These are phyloP conservation scores for Globisporangium canariense DNA, from an alignment of 352 stramenopile genomes.

Conservation along the genomic window DNA sequence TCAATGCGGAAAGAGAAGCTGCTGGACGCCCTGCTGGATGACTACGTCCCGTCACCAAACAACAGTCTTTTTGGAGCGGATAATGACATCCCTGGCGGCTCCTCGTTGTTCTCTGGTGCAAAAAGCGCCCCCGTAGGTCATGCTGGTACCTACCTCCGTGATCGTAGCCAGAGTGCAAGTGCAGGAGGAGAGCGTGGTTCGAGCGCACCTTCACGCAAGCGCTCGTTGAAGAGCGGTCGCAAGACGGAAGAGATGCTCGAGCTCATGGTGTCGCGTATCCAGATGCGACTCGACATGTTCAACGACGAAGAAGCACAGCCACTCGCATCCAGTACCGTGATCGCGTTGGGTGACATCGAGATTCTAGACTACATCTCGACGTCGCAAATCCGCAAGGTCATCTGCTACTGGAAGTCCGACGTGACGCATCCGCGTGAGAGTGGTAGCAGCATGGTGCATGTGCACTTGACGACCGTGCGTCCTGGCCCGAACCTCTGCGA, in stretches of 20 bases:
- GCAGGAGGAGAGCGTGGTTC: neutral
- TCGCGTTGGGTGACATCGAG: constrained; percentile 78
- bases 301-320: constrained; percentile 72
- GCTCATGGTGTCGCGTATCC: constrained; percentile 71
- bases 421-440: constrained; percentile 76
- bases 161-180: constrained; percentile 15
- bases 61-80: constrained; percentile 49
- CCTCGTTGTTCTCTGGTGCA: constrained; percentile 36
- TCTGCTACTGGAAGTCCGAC: constrained; percentile 90
- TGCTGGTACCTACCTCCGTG: constrained; percentile 28
- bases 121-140: constrained; percentile 29
- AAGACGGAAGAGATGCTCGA: constrained; percentile 91
- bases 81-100: constrained; percentile 18
- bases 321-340: constrained; percentile 67
- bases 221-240: constrained; percentile 65
- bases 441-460: constrained; percentile 77
- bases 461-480: constrained; percentile 79
- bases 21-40: constrained; percentile 73
- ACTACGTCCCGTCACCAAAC: constrained; percentile 72
- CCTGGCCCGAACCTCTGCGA: constrained; percentile 74
- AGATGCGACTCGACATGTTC: constrained; percentile 83
- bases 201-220: constrained; percentile 33
- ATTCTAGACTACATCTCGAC: constrained; percentile 89
- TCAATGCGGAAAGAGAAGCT: constrained; percentile 63
- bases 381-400: constrained; percentile 87